phyloP scores from a whole-genome alignment of 352 stramenopile genomes.

The Globisporangium carolinianum region DNA sequence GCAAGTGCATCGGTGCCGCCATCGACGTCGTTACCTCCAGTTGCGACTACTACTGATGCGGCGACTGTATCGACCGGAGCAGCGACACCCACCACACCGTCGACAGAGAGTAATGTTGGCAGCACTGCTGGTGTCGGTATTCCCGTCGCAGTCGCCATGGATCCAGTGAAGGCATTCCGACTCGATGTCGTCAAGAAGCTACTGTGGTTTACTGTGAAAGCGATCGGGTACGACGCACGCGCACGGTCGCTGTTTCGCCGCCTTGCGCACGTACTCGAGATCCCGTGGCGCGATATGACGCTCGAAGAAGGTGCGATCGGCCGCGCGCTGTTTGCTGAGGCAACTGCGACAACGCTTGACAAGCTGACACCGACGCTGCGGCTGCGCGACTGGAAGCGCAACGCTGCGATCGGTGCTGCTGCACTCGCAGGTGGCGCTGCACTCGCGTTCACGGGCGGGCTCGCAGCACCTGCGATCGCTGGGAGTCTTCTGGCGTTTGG shows the following conservation, averaged over 20 bases:
- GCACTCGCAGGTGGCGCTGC: slow-evolving; percentile 61
- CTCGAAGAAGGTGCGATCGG: slow-evolving; percentile 59
- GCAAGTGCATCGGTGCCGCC: neutral
- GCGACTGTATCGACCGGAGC: neutral
- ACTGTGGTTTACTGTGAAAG: slow-evolving; percentile 78
- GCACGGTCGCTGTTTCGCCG: slow-evolving; percentile 43
- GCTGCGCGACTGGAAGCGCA: slow-evolving; percentile 76
- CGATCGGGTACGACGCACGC: slow-evolving; percentile 69
- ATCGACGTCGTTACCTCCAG: neutral
- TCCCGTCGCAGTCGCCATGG: neutral
- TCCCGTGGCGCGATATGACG: slow-evolving; percentile 54
- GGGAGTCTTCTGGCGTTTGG: slow-evolving; percentile 56
- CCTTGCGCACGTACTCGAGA: slow-evolving; percentile 33
- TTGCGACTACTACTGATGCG: slow-evolving; percentile 11
- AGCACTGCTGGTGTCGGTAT: too few relatives aligned
- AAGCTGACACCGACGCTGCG: slow-evolving; percentile 49
- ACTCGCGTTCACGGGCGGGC: slow-evolving; percentile 60
- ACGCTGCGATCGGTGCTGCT: slow-evolving; percentile 60
- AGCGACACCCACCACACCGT: neutral
- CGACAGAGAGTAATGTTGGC: too few relatives aligned
- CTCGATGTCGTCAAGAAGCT: slow-evolving; percentile 56
- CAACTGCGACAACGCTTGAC: slow-evolving; percentile 56
- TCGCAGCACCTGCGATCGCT: slow-evolving; percentile 61
- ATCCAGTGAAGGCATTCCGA: slow-evolving; percentile 32
- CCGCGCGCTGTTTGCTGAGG: slow-evolving; percentile 55